These are phyloP conservation scores for Bryoglossum gracile DNA, from an alignment of 495 filamentous ascomycete species.

Conservation along the genomic window DNA sequence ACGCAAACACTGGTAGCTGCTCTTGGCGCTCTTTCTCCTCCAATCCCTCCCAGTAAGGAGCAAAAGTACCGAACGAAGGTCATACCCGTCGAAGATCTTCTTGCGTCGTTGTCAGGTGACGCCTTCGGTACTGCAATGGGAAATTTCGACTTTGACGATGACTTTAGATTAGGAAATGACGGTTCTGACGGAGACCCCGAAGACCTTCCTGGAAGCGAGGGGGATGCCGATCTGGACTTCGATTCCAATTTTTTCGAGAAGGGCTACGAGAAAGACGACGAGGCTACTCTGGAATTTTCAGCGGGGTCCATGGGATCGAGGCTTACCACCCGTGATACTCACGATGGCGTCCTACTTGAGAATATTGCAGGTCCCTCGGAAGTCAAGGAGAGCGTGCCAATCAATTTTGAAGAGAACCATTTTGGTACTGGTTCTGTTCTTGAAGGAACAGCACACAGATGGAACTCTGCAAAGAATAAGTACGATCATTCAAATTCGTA, in stretches of 20 bases:
- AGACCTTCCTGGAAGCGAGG: conserved; percentile 10
- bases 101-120: conserved; percentile 83
- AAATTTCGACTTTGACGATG: conserved; percentile 48
- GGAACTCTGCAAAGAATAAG: conserved; percentile 67
- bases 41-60: conserved; percentile 68
- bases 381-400: conserved; percentile 30
- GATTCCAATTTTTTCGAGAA: conserved; percentile 24
- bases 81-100: conserved; percentile 76
- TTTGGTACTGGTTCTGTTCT: conserved; percentile 57
- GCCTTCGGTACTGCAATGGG: conserved; percentile 58
- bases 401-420: conserved; percentile 74
- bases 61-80: conserved; percentile 83
- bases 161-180: too few relatives aligned
- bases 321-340: conserved; percentile 35
- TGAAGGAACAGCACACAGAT: conserved; percentile 64
- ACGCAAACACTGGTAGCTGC: conserved; percentile 85
- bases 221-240: conserved; percentile 17
- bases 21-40: conserved; percentile 74
- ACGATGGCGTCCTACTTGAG: conserved; percentile 52
- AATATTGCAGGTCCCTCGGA: conserved; percentile 54
- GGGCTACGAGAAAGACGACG: conserved; percentile 18
- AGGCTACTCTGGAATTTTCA: conserved; percentile 37
- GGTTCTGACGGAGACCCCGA: conserved; percentile 16
- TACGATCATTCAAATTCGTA: conserved; percentile 59
- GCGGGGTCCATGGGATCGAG: conserved; percentile 32